phyloP scores from a whole-genome alignment of 495 filamentous ascomycete genomes.

The Aspergillus haitiensis region DNA sequence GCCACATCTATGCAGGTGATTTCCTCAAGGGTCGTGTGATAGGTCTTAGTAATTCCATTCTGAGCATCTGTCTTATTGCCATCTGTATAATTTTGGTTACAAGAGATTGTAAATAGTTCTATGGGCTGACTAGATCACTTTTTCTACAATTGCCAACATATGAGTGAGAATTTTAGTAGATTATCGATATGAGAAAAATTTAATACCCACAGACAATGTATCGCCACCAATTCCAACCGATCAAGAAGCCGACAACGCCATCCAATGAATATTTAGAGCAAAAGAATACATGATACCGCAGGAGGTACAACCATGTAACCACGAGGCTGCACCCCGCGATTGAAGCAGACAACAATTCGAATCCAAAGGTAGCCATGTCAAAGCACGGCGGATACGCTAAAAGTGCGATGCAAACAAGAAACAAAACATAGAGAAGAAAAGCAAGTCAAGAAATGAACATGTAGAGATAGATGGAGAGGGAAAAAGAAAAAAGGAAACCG shows the following conservation, averaged over 20 bases:
- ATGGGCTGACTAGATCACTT: too few relatives aligned
- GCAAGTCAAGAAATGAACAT: neutral
- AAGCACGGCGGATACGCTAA: neutral
- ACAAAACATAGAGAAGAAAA: too few relatives aligned
- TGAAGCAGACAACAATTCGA: neutral
- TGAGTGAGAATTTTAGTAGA: too few relatives aligned
- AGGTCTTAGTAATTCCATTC: too few relatives aligned
- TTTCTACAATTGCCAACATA: too few relatives aligned
- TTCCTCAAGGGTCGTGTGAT: too few relatives aligned
- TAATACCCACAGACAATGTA: slow-evolving; percentile 1
- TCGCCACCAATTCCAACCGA: slow-evolving; percentile 4
- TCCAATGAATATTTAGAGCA: slow-evolving; percentile 11
- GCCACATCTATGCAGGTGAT: too few relatives aligned
- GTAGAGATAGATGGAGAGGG: neutral
- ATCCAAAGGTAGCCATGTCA: slow-evolving; percentile 1
- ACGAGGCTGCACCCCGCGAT: neutral
- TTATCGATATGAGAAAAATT: neutral
- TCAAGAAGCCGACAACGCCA: slow-evolving; percentile 15
- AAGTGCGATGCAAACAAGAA: neutral
- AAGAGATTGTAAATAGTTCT: too few relatives aligned
- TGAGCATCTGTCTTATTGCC: neutral
- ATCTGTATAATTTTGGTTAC: too few relatives aligned
- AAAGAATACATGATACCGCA: too few relatives aligned
- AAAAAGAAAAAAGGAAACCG: slow-evolving; percentile 9
- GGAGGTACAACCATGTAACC: too few relatives aligned